Base-by-base conservation (phyloP, 371 early-diverging fungal species). In the Saksenaea vasiformis region DNA sequence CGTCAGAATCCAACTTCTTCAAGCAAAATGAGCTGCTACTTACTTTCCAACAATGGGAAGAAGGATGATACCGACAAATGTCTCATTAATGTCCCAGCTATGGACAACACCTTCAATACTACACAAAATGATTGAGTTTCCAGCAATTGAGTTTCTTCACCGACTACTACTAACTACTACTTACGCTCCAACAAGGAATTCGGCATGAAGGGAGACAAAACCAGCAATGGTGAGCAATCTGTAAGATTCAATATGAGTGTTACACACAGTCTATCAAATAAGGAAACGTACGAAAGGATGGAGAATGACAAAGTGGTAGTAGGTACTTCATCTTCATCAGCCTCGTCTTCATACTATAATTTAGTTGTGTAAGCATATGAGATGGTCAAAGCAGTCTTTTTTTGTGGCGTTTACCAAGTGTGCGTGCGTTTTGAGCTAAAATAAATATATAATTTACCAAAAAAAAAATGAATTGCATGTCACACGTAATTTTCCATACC, bases 11-110 rank as follows among this genome's bases (percentile, higher is more conserved):
- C 26, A 67, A 1, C 5, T 22, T 22, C n/a, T 47, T 19, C 22
- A n/a, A 9, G 2, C 41, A n/a, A n/a, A n/a, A n/a, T n/a, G n/a
- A n/a, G n/a, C n/a, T n/a, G 19, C 19, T 4, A 71, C 76, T 75
- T 69, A 78, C 78, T 79, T 79, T 54, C 94, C 92, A 24, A 94
- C 93, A 58, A 96, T 90, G 1, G 95, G 94, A 15, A 96, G 68
- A 19, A 96, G 70, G 62, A 96, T 89, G 41, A 96, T 73, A 71
- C 94, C 95, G 14, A 96, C 89, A 79, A 96, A 96, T 1, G 90
- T 87, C 19, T 90, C 77, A 55, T 80, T 85, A 19, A 93, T 76
- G 9, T 82, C 80, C 83, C 86, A 87, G 31, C 70, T 66, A 14
- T 82, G 71, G 7, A 89, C 83, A 14, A 91, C 74, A 17, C 91